A percentile compares a stretch with the other conserved stretches of the same genome.
Conservation (phyloP, 2,329 filamentous ascomycete genomes). For the Colletotrichum graminicola region DNA sequence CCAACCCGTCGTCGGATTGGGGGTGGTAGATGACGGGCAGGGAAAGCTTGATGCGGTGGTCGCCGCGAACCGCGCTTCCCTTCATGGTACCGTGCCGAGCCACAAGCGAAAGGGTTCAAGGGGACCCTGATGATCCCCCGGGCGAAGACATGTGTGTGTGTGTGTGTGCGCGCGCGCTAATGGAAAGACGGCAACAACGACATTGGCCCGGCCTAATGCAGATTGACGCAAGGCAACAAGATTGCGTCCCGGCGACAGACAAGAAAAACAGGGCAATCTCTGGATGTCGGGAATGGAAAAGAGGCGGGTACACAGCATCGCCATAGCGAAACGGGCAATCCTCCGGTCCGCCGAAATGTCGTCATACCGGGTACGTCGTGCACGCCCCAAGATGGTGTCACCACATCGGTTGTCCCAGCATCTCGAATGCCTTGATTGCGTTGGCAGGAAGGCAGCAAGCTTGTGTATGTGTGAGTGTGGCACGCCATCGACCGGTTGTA, state of each 20-base stretch:
- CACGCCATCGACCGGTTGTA: not conserved
- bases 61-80: not conserved
- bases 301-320: not conserved
- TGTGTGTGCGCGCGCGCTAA: not conserved
- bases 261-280: not conserved
- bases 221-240: not conserved
- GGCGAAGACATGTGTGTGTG: not conserved
- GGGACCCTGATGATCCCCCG: not conserved
- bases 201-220: not conserved
- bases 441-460: not conserved
- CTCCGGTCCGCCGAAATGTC: slow-evolving; percentile 30
- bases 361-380: slow-evolving; percentile 38
- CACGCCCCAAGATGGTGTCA: slow-evolving; percentile 3
- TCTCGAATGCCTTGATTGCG: not conserved
- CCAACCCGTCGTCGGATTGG: slow-evolving; percentile 9
- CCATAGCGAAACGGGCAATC: slow-evolving; percentile 7
- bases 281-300: not conserved
- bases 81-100: not conserved
- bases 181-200: not conserved
- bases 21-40: not conserved
- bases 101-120: not conserved
- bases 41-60: slow-evolving; percentile 3
- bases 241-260: not conserved
- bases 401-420: not conserved
- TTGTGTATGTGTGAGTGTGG: not conserved